Percentiles rank a stretch among this genome's conserved stretches.
phyloP scores from a whole-genome alignment of 129 eudicot genomes.

The Oenanthe sinensis region DNA sequence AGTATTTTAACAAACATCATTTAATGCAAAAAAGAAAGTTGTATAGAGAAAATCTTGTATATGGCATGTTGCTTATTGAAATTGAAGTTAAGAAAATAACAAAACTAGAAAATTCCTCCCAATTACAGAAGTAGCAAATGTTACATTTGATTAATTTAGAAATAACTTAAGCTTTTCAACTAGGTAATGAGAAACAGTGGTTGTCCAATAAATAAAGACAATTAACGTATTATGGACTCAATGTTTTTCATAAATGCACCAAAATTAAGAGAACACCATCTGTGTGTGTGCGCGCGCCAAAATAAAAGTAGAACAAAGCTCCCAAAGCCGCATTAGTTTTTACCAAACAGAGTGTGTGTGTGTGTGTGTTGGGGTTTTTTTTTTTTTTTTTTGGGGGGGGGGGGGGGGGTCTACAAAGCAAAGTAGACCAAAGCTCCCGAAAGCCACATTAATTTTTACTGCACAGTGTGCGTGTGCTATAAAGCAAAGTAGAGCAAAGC shows the following conservation, averaged over 20 bases:
- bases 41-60: too few relatives aligned
- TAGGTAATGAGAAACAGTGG: background rate
- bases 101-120: background rate
- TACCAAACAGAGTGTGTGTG: too few relatives aligned
- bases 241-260: background rate
- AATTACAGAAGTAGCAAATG: background rate
- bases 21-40: background rate
- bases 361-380: too few relatives aligned
- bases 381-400: too few relatives aligned
- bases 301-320: too few relatives aligned
- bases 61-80: too few relatives aligned
- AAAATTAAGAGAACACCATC: too few relatives aligned
- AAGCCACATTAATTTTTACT: background rate
- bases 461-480: background rate
- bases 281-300: too few relatives aligned
- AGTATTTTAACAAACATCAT: background rate
- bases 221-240: background rate
- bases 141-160: background rate
- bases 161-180: background rate
- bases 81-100: background rate
- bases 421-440: background rate
- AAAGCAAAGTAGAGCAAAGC: too few relatives aligned
- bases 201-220: background rate
- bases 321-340: too few relatives aligned
- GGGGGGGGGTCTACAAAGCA: too few relatives aligned